Base-by-base conservation (phyloP, 345 rosid genomes). In the Eucalyptus albens region DNA sequence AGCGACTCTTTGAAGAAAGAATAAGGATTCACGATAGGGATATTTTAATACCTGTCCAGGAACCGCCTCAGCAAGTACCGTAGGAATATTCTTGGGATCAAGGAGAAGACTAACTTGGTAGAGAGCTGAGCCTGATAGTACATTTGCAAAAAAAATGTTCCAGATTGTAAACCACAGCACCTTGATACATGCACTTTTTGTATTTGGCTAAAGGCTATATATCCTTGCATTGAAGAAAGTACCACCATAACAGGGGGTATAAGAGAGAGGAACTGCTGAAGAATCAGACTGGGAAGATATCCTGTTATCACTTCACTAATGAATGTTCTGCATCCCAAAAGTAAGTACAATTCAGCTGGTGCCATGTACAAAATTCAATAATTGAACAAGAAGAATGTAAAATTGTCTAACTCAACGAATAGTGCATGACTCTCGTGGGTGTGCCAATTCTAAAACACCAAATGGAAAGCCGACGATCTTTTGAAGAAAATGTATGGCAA, bases 101-200 rank as follows among this genome's bases (percentile, higher is more conserved):
- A 97, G 95, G 90, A 97, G 93, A 88, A 96, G 87, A 90, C 92
- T 88, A 89, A 94, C 93, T 49, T 72, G 93, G 91, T 95, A 94
- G 33, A 97, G 91, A 91, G 95, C 99, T 51, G 99, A 92, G 89
- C 99, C 99, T 40, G 98, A 97, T 50, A 97, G 91, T 69, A 94
- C 97, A 89, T 93, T 97, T 89, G 97, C 98, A 90, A 97, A 96
- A 93, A 97, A 97, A 89, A 96, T 89, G 93, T 97, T 97, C 99
- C 99, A 97, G 82, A 95, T 89, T 1, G 96, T 94, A 88, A 97
- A 97, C 93, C 91, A 91, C 88, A 97, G 90, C 87, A 95, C 88
- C 94, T 95, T 97, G 92, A 90, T 92, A 91, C 98, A 96, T 56
- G 99, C 95, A 93, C 97, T 95, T 91, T 92, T 91, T 94, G 95